Evolutionary conservation across 2,329 filamentous ascomycete species (phyloP), one percentile per base, ranked within the genome.

Genomic region (Sporothrix curviconia): DNA sequence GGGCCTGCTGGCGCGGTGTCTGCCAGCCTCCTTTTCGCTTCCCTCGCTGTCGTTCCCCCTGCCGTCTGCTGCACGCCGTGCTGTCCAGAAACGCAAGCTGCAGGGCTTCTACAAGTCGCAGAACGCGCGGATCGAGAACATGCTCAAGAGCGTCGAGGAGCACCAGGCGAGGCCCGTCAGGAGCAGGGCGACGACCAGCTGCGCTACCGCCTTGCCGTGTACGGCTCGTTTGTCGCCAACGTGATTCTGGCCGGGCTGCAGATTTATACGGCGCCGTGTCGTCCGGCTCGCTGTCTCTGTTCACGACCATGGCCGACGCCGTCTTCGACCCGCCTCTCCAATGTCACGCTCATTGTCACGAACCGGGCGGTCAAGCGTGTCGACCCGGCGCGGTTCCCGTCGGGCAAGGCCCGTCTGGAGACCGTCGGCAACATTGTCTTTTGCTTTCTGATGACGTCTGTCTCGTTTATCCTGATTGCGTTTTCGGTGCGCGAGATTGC

Each of bases 341-440:
- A 96, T 67, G 70, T 96, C 54, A 92, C 89, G 1, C 79, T 97
- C 14, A 90, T 97, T 58, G 72, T 96, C 37, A 90, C 87, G 60
- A 87, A 92, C 71, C 89, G 92, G 51, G 92, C 94, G 51, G 90
- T 96, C 63, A 88, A 87, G 65, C 85, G 83, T 55, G 92, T 97
- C 39, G 91, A 99, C 66, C 82, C 89, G 2, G 83, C 85, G 53
- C 87, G 88, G 47, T 99, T 95, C 68, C 92, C 92, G 0, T 91
- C 89, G 0, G 92, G 92, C 62, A 96, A 96, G 71, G 91, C 92
- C 5, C 86, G 94, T 30, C 89, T 99, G 61, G 92, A 97, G 73
- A 97, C 92, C 0, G 89, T 92, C 0, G 94, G 94, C 54, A 99
- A 97, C 68, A 96, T 97, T 63, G 84, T 87, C 59, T 99, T 99